These are phyloP conservation scores for Cicer pinnatifidum DNA, from an alignment of 306 rosid species.

Conservation along the genomic window DNA sequence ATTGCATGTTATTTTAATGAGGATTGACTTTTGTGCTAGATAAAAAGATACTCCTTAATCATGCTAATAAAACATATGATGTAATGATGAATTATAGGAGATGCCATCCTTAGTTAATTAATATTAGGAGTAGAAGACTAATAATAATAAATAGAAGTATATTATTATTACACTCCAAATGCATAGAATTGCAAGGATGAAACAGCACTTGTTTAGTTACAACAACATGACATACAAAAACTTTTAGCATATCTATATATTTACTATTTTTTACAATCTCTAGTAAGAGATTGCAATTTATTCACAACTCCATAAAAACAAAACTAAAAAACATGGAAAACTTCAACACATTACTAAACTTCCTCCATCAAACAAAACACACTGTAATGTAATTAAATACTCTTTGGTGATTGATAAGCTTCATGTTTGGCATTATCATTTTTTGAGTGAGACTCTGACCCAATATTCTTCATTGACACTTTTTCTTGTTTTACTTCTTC, in stretches of 20 bases:
- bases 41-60: conserved; percentile 10
- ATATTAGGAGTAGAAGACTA: neutral
- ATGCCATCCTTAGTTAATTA: neutral
- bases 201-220: neutral
- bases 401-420: neutral
- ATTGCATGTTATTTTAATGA: conserved; percentile 17
- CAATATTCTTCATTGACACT: conserved; percentile 18
- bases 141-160: neutral
- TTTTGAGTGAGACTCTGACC: neutral
- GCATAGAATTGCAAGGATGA: neutral
- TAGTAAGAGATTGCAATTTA: conserved; percentile 37
- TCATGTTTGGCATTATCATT: conserved; percentile 30
- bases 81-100: no score
- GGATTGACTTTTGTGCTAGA: neutral
- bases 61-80: neutral
- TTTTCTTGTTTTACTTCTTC: neutral
- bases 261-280: conserved; percentile 15
- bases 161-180: conserved; percentile 18
- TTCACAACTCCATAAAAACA: conserved; percentile 28
- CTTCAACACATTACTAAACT: neutral
- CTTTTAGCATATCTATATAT: neutral
- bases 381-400: neutral
- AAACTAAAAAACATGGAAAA: conserved; percentile 26
- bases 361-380: neutral
- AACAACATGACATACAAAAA: conserved; percentile 11